Percentiles rank a stretch among this genome's conserved stretches.
Evolutionary conservation across 116 monocot genomes (phyloP).

Genomic region (Phalaenopsis hybrid): DNA sequence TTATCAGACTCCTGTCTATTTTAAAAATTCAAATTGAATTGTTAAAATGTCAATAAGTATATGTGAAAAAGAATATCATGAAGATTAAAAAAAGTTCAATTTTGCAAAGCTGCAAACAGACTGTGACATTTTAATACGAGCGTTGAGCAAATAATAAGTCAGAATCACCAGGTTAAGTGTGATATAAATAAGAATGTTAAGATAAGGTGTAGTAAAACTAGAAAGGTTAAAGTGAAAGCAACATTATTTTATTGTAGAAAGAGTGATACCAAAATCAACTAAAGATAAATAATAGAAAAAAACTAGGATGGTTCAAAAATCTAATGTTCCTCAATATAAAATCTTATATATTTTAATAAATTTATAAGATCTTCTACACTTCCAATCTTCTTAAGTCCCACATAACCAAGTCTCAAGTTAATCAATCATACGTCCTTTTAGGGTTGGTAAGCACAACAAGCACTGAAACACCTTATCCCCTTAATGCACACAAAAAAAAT

Average conservation of each 20-base stretch:
- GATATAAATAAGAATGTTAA: not conserved
- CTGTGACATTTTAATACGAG: not conserved
- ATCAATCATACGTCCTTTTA: not conserved
- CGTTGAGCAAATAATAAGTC: not conserved
- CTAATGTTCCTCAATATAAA: not conserved
- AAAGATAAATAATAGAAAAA: too few relatives aligned
- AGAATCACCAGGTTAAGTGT: not conserved
- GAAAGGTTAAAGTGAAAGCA: not conserved
- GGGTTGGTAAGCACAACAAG: not conserved
- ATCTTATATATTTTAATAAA: constrained; percentile 1
- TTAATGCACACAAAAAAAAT: too few relatives aligned
- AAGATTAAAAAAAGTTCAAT: not conserved
- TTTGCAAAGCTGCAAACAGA: not conserved
- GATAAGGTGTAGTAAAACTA: not conserved
- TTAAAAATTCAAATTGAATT: too few relatives aligned
- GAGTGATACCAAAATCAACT: not conserved
- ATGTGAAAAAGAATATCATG: too few relatives aligned
- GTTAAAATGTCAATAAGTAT: too few relatives aligned
- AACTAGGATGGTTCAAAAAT: not conserved
- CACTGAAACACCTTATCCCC: too few relatives aligned
- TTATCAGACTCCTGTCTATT: not conserved
- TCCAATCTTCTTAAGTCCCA: not conserved
- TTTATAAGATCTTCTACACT: not conserved
- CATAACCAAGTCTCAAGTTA: not conserved
- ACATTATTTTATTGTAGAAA: not conserved